Base-by-base conservation (phyloP, 345 rosid genomes). In the Erucastrum elatum region DNA sequence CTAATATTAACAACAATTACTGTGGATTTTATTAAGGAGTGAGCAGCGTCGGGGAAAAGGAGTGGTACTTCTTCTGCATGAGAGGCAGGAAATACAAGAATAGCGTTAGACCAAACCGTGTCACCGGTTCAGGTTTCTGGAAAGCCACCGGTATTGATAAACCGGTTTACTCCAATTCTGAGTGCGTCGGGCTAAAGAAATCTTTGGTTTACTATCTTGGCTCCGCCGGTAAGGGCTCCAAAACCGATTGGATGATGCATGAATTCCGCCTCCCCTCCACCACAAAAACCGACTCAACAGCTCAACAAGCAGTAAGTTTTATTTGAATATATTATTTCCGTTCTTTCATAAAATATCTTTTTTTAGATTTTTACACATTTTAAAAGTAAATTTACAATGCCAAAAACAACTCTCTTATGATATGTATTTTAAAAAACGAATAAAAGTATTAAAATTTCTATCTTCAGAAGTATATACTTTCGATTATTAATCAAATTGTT, bases 241-340 rank as follows among this genome's bases (percentile, higher is more conserved):
- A 91, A 84, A 91, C 97, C 12, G 91, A 91, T 68, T 91, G 97
- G 97, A 91, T 91, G 97, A 91, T 91, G 97, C 94, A 91, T 8
- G 97, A 91, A 71, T 91, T 88, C 70, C 91, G 97, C 33, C 89
- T 90, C 33, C 91, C 97, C 0, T 77, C 86, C 0, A 70, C 64
- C 46, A 49, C 61, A 0, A 83, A 85, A 59, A 49, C 70, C 46
- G 64, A 72, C 21, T 75, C 86, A 6, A 89, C 66, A 17, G 84
- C 58, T 59, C 83, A 70, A 75, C 80, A 88, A 86, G 91, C 93
- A n/a, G 97, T 91, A 80, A 88, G 97, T 63, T 60, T 34, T 2
- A 9, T 10, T 53, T 70, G 25, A 53, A 53, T n/a, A 0, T 17
- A 16, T 2, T 46, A 39, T 39, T 33, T 29, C 3, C 3, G 3